phyloP scores from a whole-genome alignment of 2,329 filamentous ascomycete species.

The Tolypocladium endophyticum region DNA sequence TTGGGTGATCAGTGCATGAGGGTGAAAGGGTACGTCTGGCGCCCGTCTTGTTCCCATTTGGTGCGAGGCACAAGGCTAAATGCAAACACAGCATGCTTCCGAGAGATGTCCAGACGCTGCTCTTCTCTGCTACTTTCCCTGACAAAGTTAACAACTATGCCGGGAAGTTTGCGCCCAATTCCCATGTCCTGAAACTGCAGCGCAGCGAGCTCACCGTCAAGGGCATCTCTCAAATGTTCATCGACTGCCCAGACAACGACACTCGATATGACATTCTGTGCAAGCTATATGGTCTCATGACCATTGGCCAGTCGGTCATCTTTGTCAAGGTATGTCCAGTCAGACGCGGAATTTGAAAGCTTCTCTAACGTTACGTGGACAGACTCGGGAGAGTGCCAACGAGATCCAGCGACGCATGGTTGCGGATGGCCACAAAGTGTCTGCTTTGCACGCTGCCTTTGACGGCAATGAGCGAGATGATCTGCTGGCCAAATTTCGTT shows the following conservation, averaged over 20 bases:
- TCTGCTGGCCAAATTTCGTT: conserved; percentile 78
- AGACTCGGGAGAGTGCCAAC: conserved; percentile 78
- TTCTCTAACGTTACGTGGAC: not conserved
- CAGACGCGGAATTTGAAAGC: not conserved
- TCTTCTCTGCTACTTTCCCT: conserved; percentile 94
- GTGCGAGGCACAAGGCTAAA: conserved; percentile 16
- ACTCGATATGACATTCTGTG: conserved; percentile 84
- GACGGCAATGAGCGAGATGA: conserved; percentile 75
- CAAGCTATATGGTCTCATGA: conserved; percentile 92
- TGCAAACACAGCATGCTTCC: conserved; percentile 53
- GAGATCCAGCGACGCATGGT: conserved; percentile 82
- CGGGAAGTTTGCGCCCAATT: conserved; percentile 69
- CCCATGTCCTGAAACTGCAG: conserved; percentile 78
- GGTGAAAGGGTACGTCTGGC: conserved; percentile 61
- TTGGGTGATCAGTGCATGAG: conserved; percentile 90
- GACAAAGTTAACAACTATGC: conserved; percentile 79
- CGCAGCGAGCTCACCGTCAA: conserved; percentile 91
- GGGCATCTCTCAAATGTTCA: conserved; percentile 95
- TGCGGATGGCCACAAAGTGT: conserved; percentile 82
- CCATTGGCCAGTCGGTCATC: conserved; percentile 93
- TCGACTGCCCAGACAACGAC: conserved; percentile 74
- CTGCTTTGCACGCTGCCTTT: conserved; percentile 77
- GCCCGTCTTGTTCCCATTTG: not conserved
- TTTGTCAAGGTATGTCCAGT: conserved; percentile 65
- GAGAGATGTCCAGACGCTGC: conserved; percentile 67